phyloP scores from a whole-genome alignment of 2,329 filamentous ascomycete genomes.

The Fusarium fujikuroi region DNA sequence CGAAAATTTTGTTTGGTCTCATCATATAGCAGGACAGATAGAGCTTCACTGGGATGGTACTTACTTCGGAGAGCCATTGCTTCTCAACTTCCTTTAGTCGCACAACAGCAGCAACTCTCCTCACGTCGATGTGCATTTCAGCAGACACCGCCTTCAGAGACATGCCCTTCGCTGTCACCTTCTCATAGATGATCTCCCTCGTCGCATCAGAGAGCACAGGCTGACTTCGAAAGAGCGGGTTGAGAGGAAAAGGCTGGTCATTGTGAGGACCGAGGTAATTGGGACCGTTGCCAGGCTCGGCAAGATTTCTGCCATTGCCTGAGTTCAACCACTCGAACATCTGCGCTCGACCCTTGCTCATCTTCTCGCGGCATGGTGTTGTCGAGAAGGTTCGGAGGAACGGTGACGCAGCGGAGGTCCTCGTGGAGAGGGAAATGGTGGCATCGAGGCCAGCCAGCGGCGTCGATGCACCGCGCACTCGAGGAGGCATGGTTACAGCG shows the following conservation, averaged over 20 bases:
- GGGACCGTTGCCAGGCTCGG: conserved; percentile 42
- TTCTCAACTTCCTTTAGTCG: conserved; percentile 88
- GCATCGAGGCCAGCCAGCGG: conserved; percentile 48
- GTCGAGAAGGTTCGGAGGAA: conserved; percentile 53
- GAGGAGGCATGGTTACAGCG: conserved; percentile 48
- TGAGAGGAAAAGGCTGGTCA: conserved; percentile 77
- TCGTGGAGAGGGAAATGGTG: conserved; percentile 32
- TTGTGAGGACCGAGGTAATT: conserved; percentile 53
- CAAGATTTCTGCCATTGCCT: conserved; percentile 38
- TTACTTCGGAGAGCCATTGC: conserved; percentile 79
- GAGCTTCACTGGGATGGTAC: conserved; percentile 47
- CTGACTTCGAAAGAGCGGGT: conserved; percentile 75
- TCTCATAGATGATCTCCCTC: conserved; percentile 77
- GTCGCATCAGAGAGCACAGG: conserved; percentile 78
- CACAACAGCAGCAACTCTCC: conserved; percentile 85
- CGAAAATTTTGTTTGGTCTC: conserved; percentile 80
- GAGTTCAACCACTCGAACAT: conserved; percentile 55
- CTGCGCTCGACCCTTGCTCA: conserved; percentile 49
- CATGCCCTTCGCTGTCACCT: conserved; percentile 72
- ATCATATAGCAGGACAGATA: conserved; percentile 56
- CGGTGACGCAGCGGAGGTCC: conserved; percentile 12
- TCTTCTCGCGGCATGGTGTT: conserved; percentile 53
- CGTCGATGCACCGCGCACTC: conserved; percentile 45
- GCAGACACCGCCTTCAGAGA: conserved; percentile 81
- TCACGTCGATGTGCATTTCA: conserved; percentile 81